Evolutionary conservation across 2,329 filamentous ascomycete genomes (phyloP).

Genomic region (Colletotrichum shisoi): DNA sequence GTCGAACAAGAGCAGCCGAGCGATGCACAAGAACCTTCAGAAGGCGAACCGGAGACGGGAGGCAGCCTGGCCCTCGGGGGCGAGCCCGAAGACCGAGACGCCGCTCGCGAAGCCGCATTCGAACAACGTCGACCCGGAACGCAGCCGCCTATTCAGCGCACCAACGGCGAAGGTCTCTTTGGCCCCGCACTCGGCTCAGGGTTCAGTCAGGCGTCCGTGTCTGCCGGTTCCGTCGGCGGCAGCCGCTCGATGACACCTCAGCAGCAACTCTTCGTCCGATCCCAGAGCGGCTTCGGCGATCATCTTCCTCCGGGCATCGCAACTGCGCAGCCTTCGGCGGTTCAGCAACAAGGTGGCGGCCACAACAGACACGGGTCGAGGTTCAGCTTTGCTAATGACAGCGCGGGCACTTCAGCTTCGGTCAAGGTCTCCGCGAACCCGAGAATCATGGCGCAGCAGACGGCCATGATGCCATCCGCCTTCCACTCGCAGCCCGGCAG

Average conservation of each 20-base stretch:
- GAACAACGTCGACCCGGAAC: constrained; percentile 71
- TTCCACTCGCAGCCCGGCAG: constrained; percentile 68
- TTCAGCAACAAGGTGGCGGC: constrained; percentile 67
- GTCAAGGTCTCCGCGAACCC: constrained; percentile 82
- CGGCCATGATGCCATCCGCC: constrained; percentile 80
- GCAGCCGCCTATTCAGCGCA: constrained; percentile 79
- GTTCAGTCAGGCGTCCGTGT: constrained; percentile 60
- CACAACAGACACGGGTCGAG: constrained; percentile 86
- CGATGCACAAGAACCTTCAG: constrained; percentile 60
- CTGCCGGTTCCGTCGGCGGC: constrained; percentile 64
- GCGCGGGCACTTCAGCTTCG: constrained; percentile 65
- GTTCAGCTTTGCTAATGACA: constrained; percentile 86
- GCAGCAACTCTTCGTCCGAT: constrained; percentile 74
- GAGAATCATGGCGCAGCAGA: constrained; percentile 83
- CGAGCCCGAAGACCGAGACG: constrained; percentile 84
- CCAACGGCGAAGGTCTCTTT: constrained; percentile 62
- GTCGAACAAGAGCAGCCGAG: constrained; percentile 59
- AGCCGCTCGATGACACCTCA: constrained; percentile 80
- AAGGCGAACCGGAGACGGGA: constrained; percentile 81
- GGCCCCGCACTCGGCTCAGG: constrained; percentile 60
- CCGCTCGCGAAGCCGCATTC: constrained; percentile 58
- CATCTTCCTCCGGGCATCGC: constrained; percentile 68
- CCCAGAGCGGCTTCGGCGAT: constrained; percentile 67
- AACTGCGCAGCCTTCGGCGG: constrained; percentile 59
- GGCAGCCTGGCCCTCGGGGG: constrained; percentile 88